Evolutionary conservation across 129 eudicot genomes (phyloP).

Genomic region (Tagetes erecta): DNA sequence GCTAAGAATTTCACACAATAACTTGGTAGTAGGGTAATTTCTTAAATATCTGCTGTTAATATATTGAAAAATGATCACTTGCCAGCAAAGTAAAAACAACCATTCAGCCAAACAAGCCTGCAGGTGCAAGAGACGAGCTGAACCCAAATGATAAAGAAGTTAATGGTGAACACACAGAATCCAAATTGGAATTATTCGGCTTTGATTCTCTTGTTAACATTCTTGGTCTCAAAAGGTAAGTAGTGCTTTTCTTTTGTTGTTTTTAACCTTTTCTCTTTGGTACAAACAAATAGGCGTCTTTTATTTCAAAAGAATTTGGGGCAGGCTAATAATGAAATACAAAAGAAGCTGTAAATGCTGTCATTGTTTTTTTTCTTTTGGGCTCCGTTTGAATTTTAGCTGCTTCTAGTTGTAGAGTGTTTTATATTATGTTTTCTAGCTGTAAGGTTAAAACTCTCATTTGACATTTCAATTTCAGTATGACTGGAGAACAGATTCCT

Average conservation of each 20-base stretch:
- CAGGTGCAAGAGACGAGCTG: constrained; percentile 48
- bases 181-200: constrained; percentile 93
- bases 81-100: constrained; percentile 65
- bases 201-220: constrained; percentile 97
- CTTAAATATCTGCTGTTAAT: constrained; percentile 18
- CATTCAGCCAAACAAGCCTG: constrained; percentile 35
- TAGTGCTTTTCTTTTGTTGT: constrained; percentile 15
- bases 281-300: constrained; percentile 8
- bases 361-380: constrained; percentile 2
- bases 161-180: constrained; percentile 72
- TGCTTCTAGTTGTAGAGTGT: constrained; percentile 14
- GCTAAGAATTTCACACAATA: constrained; percentile 18
- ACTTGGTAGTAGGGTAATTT: constrained; percentile 24
- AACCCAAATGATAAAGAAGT: constrained; percentile 47
- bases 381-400: neutral
- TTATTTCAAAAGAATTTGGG: constrained; percentile 13
- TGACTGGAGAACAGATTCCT: constrained; percentile 86
- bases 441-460: constrained; percentile 19
- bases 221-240: constrained; percentile 92
- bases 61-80: constrained; percentile 24
- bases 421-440: constrained; percentile 14
- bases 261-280: constrained; percentile 6
- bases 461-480: constrained; percentile 49
- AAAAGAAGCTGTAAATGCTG: constrained; percentile 16
- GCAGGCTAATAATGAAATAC: constrained; percentile 14